A percentile compares a stretch with the other conserved stretches of the same genome.
Evolutionary conservation across 2,329 filamentous ascomycete species (phyloP).

Genomic region (Clonostachys sp.): DNA sequence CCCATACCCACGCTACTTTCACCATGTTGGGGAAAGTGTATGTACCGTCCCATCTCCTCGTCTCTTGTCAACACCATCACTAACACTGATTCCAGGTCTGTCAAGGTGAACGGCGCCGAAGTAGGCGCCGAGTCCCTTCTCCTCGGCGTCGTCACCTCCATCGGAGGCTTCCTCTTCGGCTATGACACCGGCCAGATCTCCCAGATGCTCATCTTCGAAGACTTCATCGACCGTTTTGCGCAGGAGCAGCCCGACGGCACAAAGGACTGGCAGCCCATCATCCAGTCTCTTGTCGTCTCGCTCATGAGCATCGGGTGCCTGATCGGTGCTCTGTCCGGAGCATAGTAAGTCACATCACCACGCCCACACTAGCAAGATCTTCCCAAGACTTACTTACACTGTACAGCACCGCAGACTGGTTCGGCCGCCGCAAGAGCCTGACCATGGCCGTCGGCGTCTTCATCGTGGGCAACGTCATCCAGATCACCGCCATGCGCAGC

Average conservation of each 20-base stretch:
- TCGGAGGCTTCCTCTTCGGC: slow-evolving; percentile 60
- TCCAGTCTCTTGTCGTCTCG: slow-evolving; percentile 48
- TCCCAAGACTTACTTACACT: not conserved
- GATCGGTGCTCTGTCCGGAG: slow-evolving; percentile 46
- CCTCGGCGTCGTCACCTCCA: slow-evolving; percentile 46
- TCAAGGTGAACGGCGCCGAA: slow-evolving; percentile 35
- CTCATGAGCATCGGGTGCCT: slow-evolving; percentile 52
- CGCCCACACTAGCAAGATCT: slow-evolving; percentile 10
- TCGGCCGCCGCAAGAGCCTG: slow-evolving; percentile 52
- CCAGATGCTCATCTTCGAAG: slow-evolving; percentile 40
- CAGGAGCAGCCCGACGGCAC: slow-evolving; percentile 28
- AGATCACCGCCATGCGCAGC: slow-evolving; percentile 51
- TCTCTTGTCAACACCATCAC: too few relatives aligned
- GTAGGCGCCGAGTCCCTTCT: slow-evolving; percentile 32
- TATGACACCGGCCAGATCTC: slow-evolving; percentile 61
- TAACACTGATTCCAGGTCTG: slow-evolving; percentile 17
- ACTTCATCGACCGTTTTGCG: slow-evolving; percentile 54
- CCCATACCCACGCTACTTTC: too few relatives aligned
- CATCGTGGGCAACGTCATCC: slow-evolving; percentile 60
- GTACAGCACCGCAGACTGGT: slow-evolving; percentile 45
- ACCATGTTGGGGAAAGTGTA: too few relatives aligned
- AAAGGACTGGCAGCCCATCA: slow-evolving; percentile 32
- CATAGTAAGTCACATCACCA: slow-evolving; percentile 18
- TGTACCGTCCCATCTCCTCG: too few relatives aligned
- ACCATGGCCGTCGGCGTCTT: slow-evolving; percentile 51